Evolutionary conservation across 495 filamentous ascomycete genomes (phyloP).

Genomic region (Diplogelasinospora grovesii): DNA sequence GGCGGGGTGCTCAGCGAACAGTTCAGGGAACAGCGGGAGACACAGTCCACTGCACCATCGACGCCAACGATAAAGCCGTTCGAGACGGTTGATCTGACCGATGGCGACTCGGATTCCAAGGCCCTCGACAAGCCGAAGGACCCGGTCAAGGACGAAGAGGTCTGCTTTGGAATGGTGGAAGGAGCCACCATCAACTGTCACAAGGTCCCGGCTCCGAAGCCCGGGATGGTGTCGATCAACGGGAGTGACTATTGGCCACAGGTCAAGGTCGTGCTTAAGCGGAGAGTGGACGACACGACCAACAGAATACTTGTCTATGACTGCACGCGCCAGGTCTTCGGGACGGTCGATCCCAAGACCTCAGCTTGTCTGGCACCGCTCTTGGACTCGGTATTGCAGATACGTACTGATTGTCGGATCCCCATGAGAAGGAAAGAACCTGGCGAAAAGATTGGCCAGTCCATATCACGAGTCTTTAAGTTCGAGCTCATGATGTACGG

Average conservation of each 20-base stretch:
- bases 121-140: constrained; percentile 35
- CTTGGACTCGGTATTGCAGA: constrained; percentile 53
- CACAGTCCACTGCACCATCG: too few species aligned
- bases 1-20: constrained; percentile 58
- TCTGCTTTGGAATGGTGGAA: constrained; percentile 81
- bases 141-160: constrained; percentile 46
- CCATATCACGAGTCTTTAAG: constrained; percentile 48
- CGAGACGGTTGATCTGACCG: constrained; percentile 61
- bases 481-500: constrained; percentile 75
- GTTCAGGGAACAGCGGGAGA: constrained; percentile 51
- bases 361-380: constrained; percentile 61
- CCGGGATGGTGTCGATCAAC: constrained; percentile 46
- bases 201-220: constrained; percentile 57
- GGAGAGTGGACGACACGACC: constrained; percentile 44
- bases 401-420: constrained; percentile 63
- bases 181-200: constrained; percentile 61
- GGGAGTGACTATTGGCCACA: constrained; percentile 55
- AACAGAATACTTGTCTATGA: constrained; percentile 64
- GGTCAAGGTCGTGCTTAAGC: constrained; percentile 62
- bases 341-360: constrained; percentile 63
- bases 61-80: constrained; percentile 9
- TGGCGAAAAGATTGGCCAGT: constrained; percentile 43
- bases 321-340: constrained; percentile 61
- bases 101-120: constrained; percentile 49
- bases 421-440: constrained; percentile 50